These are phyloP conservation scores for Stevia rebaudiana DNA, from an alignment of 140 eudicot genomes.

Conservation along the genomic window DNA sequence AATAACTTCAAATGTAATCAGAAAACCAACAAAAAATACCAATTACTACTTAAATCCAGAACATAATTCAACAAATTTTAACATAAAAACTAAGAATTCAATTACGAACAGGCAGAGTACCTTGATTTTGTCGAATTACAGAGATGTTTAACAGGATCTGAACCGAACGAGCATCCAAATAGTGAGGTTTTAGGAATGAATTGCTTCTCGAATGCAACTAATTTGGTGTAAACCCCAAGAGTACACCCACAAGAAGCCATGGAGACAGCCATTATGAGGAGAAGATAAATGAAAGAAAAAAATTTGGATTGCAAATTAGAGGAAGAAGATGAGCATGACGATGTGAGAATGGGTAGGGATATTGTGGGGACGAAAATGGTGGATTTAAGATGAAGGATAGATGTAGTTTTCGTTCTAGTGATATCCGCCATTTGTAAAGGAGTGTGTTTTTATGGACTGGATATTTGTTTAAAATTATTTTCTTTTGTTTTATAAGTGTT, in stretches of 20 bases:
- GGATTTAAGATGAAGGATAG: constrained; percentile 20
- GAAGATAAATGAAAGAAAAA: neutral
- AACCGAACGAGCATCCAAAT: constrained; percentile 30
- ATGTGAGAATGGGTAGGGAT: constrained; percentile 25
- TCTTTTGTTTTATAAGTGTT: neutral
- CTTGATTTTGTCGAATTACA: constrained; percentile 37
- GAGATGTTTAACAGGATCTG: constrained; percentile 37
- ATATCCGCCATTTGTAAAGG: constrained; percentile 34
- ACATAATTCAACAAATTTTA: neutral
- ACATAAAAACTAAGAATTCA: neutral
- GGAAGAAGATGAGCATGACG: constrained; percentile 25
- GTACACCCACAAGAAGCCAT: constrained; percentile 72
- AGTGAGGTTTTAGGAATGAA: constrained; percentile 31
- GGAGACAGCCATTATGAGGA: constrained; percentile 51
- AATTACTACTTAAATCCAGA: neutral
- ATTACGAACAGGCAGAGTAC: constrained; percentile 16
- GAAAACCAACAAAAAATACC: no score
- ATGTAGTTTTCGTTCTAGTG: constrained; percentile 21
- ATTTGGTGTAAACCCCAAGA: constrained; percentile 38
- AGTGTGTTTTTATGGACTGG: constrained; percentile 1
- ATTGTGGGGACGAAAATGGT: constrained; percentile 36
- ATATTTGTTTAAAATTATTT: neutral
- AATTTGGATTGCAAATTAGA: constrained; percentile 9
- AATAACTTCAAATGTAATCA: constrained; percentile 9
- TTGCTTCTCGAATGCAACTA: constrained; percentile 41